A percentile compares a stretch with the other conserved stretches of the same genome.
Conservation (phyloP, 2,329 filamentous ascomycete genomes). For the Tolypocladium inflatum region DNA sequence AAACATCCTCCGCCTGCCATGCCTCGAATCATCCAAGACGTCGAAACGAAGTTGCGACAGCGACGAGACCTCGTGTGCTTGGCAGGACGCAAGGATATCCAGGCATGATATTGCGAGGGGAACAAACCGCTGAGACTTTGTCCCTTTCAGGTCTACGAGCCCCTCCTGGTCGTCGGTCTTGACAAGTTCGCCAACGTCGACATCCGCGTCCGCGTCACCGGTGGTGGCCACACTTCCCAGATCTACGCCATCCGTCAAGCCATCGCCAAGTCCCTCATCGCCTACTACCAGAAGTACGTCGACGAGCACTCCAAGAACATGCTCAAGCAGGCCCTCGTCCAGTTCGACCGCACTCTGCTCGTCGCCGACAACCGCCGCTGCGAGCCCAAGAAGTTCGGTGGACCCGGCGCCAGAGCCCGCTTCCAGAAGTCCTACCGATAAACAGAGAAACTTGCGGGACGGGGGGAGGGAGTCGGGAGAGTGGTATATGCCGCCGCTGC, state of each 20-base stretch:
- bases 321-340: conserved; percentile 92
- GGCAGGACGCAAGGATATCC: neutral
- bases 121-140: neutral
- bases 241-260: conserved; percentile 98
- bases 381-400: conserved; percentile 98
- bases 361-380: conserved; percentile 98
- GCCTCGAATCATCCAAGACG: neutral
- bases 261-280: conserved; percentile 68
- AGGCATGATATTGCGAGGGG: neutral
- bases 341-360: conserved; percentile 94
- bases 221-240: conserved; percentile 96
- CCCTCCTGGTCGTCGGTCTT: conserved; percentile 88
- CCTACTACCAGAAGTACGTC: conserved; percentile 99
- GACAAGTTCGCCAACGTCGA: conserved; percentile 97
- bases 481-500: neutral
- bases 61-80: neutral
- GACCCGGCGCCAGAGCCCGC: conserved; percentile 87
- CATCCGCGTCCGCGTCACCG: conserved; percentile 91
- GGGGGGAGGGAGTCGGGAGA: neutral
- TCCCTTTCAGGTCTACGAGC: conserved; percentile 77
- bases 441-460: conserved; percentile 20
- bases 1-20: neutral
- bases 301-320: conserved; percentile 99
- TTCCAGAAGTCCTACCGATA: conserved; percentile 99
- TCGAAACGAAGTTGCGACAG: neutral